Base-by-base conservation (phyloP, 2,329 filamentous ascomycete species). In the Arthroderma sp. region DNA sequence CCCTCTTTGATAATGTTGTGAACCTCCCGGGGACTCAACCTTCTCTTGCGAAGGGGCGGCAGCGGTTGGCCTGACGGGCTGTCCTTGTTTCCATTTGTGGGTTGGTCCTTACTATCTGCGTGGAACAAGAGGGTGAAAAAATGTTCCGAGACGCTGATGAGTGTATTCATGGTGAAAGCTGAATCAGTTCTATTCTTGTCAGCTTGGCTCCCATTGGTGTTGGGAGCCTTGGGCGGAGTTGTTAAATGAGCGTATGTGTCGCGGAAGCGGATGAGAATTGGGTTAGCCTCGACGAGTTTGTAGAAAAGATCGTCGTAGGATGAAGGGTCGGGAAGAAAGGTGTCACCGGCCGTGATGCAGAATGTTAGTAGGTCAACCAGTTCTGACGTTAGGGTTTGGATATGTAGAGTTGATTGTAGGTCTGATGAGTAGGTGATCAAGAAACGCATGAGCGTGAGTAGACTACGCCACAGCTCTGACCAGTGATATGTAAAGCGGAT, bases 251-350 rank as follows among this genome's bases (percentile, higher is more conserved):
- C 66, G 61, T 91, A 96, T 6, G 77, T 81, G 50, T 87, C 78
- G 36, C 85, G 78, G 66, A 96, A 94, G 57, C 85, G 86, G 30
- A 74, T 68, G 22, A 96, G 73, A 8, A 85, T 75, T 40, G 94
- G 85, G 7, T 88, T 86, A 1, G 82, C 84, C 64, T 98, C 91
- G 28, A 96, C 87, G 1, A 96, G 76, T 66, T 98, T 98, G 75
- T 98, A 98, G 67, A 98, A 96, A 0, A 98, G 72, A 57, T 98
- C 91, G 56, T 98, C 91, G 62, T 96, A 96, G 1, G 85, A 81
- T 11, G 83, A 77, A 0, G 87, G 81, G 29, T 84, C 85, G 0
- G 89, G 91, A 5, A 98, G 73, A 64, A 98, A 96, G 2, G 83
- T 80, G 61, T 96, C 91, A 5, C 91, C 91, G 2, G 80, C 78